These are phyloP conservation scores for Verticillium isaacii DNA, from an alignment of 2,329 filamentous ascomycete species.

Conservation along the genomic window DNA sequence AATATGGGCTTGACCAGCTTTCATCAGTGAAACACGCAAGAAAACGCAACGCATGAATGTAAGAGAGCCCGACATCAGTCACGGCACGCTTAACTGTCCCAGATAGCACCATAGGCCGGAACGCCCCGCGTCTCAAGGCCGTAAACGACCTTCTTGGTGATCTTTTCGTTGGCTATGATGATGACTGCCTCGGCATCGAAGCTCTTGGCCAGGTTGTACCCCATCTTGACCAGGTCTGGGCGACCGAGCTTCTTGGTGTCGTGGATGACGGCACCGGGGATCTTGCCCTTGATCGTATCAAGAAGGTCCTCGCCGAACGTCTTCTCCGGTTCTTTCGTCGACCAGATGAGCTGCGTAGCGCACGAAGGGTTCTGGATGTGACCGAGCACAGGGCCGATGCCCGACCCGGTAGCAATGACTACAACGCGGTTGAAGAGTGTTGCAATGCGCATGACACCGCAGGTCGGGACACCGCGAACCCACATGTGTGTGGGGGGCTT, in stretches of 20 bases:
- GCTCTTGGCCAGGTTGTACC: constrained; percentile 48
- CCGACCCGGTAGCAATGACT: constrained; percentile 67
- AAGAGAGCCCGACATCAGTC: not conserved
- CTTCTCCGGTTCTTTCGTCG: constrained; percentile 52
- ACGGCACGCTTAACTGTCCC: constrained; percentile 42
- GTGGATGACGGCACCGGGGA: constrained; percentile 61
- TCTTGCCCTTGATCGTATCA: constrained; percentile 48
- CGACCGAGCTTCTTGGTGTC: constrained; percentile 58
- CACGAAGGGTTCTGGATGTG: constrained; percentile 38
- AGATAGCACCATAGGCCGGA: constrained; percentile 69
- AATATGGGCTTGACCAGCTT: not conserved
- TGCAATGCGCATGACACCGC: constrained; percentile 63
- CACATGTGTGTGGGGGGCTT: constrained; percentile 58
- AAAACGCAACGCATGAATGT: not conserved
- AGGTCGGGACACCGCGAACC: constrained; percentile 63
- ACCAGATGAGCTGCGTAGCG: constrained; percentile 63
- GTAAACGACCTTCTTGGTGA: constrained; percentile 66
- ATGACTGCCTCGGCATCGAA: constrained; percentile 65
- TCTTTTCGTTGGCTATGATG: constrained; percentile 64
- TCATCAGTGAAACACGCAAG: not conserved
- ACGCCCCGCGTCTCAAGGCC: constrained; percentile 62
- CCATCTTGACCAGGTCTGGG: constrained; percentile 48
- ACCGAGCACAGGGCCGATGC: constrained; percentile 65
- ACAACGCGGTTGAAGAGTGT: constrained; percentile 61
- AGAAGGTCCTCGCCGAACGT: constrained; percentile 60